phyloP scores from a whole-genome alignment of 495 filamentous ascomycete species.

The Beverwykella pulmonaria region DNA sequence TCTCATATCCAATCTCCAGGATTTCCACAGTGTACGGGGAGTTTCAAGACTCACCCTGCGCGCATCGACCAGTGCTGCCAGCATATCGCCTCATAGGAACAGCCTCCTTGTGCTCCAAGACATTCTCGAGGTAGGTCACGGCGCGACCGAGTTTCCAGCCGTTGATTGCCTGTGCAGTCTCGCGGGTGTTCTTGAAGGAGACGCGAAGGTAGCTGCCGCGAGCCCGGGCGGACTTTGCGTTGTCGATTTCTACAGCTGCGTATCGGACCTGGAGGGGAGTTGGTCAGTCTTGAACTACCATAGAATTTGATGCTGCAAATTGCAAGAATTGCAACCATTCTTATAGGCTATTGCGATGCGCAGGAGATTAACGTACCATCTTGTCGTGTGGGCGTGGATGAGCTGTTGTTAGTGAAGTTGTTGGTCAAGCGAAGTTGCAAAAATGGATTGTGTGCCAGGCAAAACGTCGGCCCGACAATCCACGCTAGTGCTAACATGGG shows the following conservation, averaged over 20 bases:
- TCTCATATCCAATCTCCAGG: background rate
- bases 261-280: conserved; percentile 76
- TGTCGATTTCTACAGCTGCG: conserved; percentile 85
- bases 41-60: conserved; percentile 78
- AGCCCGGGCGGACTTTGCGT: conserved; percentile 91
- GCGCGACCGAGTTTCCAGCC: conserved; percentile 98
- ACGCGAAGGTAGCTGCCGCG: conserved; percentile 98
- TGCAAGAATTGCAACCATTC: background rate
- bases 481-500: background rate
- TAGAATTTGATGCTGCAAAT: background rate
- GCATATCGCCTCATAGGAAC: conserved; percentile 96
- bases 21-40: background rate
- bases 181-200: conserved; percentile 99
- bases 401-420: conserved; percentile 30
- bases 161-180: conserved; percentile 98
- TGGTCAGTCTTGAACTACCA: background rate
- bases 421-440: conserved; percentile 6
- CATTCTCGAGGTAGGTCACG: conserved; percentile 93
- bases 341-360: background rate
- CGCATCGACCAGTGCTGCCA: conserved; percentile 87
- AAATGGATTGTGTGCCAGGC: conserved; percentile 24
- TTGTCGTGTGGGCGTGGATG: conserved; percentile 36
- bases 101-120: conserved; percentile 90
- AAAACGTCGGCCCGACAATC: conserved; percentile 14
- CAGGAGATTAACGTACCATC: conserved; percentile 28